Evolutionary conservation across 306 rosid species (phyloP).

Genomic region (Cicer chorassanicum): DNA sequence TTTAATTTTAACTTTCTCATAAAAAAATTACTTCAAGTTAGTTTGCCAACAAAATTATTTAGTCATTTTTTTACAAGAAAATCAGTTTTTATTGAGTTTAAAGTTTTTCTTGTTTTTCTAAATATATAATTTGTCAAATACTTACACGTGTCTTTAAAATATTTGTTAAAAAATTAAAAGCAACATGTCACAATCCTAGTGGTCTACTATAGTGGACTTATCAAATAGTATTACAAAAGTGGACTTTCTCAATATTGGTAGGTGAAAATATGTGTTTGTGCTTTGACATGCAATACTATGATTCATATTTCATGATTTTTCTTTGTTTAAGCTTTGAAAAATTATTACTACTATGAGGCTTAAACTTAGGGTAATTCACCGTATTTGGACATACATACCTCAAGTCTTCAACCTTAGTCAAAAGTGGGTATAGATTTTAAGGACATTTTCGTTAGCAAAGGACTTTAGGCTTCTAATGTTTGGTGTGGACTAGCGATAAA

Average conservation of each 20-base stretch:
- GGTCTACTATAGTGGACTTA: neutral
- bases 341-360: too few relatives aligned
- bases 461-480: neutral
- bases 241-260: neutral
- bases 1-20: too few relatives aligned
- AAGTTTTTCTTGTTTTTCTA: too few relatives aligned
- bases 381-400: neutral
- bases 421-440: neutral
- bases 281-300: neutral
- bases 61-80: too few relatives aligned
- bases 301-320: constrained; percentile 14
- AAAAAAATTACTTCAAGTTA: too few relatives aligned
- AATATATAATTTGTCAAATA: too few relatives aligned
- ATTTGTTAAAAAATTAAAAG: too few relatives aligned
- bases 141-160: too few relatives aligned
- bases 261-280: neutral
- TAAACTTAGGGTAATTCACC: neutral
- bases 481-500: constrained; percentile 1
- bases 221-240: neutral
- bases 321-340: constrained; percentile 12
- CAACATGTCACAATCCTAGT: neutral
- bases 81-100: too few relatives aligned
- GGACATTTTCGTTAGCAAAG: neutral
- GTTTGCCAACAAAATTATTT: too few relatives aligned
- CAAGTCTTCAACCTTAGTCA: constrained; percentile 1